Evolutionary conservation across 306 rosid genomes (phyloP), one percentile per base, ranked within the genome.

Genomic region (Prunus mira): DNA sequence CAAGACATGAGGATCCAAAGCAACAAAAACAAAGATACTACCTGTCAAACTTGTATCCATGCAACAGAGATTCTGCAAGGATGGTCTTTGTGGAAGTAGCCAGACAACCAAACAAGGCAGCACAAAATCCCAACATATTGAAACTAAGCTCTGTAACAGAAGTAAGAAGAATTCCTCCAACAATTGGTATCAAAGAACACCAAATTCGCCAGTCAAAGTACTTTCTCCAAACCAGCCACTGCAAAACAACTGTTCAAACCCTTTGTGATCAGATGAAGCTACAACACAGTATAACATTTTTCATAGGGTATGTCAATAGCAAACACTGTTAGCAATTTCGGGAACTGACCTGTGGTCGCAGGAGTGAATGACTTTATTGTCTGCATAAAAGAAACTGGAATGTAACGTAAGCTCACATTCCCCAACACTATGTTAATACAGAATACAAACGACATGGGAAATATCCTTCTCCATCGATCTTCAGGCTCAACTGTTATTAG

Each of bases 371-470:
- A 94, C 87, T 94, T 94, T 47, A 94, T 90, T 46, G 98, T 94
- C 90, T 94, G 98, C 98, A 95, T 95, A 83, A 95, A 95, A 56
- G 98, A 95, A 79, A 95, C 98, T 65, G 98, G 98, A 81, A 95
- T 92, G 87, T 95, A 95, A 45, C 98, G 88, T 28, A 95, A 72
- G 85, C 98, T 95, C 72, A 95, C 98, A 79, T 95, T 95, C 76
- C 98, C 98, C 87, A 95, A 76, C 38, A 95, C 97, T 74, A 95
- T 94, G 85, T 94, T 94, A 65, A 94, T 92, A 58, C 98, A 94
- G 79, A 94, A 94, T 77, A 94, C 98, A 66, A 95, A 92, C n/a
- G 98, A 95, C 98, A 95, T 95, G 7, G 98, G 98, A 77, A 95
- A 95, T 71, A 95, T 95, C 86, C 98, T 92, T 80, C 83, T 89